Evolutionary conservation across 495 filamentous ascomycete species (phyloP).

Genomic region (Paragyromitra xinjiangensis): DNA sequence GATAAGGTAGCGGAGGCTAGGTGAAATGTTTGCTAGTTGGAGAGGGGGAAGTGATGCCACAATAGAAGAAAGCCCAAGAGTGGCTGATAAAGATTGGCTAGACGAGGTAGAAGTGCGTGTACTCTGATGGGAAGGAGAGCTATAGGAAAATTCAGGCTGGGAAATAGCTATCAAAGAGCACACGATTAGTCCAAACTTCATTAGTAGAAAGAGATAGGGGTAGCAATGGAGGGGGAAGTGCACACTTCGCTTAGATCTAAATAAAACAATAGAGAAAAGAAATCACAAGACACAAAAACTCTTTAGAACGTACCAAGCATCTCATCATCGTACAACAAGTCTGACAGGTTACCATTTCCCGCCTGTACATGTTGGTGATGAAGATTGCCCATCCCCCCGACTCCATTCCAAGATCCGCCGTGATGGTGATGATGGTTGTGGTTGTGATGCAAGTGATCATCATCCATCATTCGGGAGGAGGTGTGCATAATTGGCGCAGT

Average conservation of each 20-base stretch:
- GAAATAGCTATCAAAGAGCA: constrained; percentile 31
- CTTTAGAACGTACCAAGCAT: constrained; percentile 61
- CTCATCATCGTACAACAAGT: constrained; percentile 62
- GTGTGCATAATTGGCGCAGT: constrained; percentile 52
- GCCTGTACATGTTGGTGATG: constrained; percentile 57
- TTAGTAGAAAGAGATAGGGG: constrained; percentile 2
- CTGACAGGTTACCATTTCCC: constrained; percentile 56
- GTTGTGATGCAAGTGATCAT: constrained; percentile 46
- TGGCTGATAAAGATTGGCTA: constrained; percentile 22
- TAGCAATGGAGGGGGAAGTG: constrained; percentile 51
- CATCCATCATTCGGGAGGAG: constrained; percentile 49
- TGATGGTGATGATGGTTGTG: constrained; percentile 47
- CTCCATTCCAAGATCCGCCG: constrained; percentile 51
- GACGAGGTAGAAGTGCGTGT: constrained; percentile 18
- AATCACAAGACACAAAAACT: constrained; percentile 53
- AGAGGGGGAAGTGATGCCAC: constrained; percentile 55
- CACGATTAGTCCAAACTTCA: constrained; percentile 46
- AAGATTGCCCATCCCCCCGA: constrained; percentile 55
- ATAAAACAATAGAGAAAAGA: constrained; percentile 50
- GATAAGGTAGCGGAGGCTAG: constrained; percentile 70
- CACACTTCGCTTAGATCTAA: constrained; percentile 55
- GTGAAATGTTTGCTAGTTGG: constrained; percentile 63
- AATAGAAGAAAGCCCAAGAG: constrained; percentile 34
- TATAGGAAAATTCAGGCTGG: constrained; percentile 36
- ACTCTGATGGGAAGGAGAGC: constrained; percentile 24